A percentile compares a stretch with the other conserved stretches of the same genome.
Evolutionary conservation across 2,329 filamentous ascomycete genomes (phyloP).

Genomic region (Tolypocladium inflatum): DNA sequence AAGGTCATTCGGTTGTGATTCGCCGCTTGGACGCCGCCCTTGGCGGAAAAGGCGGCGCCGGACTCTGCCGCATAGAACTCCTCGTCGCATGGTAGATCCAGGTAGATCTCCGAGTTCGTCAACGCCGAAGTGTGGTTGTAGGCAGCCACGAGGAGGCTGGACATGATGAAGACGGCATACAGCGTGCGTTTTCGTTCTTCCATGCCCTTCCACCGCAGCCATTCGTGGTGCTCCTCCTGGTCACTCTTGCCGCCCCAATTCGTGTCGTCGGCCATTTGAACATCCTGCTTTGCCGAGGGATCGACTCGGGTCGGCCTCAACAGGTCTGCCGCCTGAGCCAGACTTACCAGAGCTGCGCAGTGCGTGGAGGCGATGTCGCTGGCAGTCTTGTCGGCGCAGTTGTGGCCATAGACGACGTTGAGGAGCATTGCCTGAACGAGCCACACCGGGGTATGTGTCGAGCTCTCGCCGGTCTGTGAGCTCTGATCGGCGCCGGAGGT

Average conservation of each 20-base stretch:
- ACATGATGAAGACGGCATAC: constrained; percentile 83
- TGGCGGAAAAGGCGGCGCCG: constrained; percentile 69
- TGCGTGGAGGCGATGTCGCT: constrained; percentile 90
- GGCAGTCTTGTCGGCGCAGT: constrained; percentile 82
- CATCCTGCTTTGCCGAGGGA: constrained; percentile 39
- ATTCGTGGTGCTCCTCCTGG: constrained; percentile 45
- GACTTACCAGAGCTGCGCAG: constrained; percentile 79
- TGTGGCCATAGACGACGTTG: constrained; percentile 92
- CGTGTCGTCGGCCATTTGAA: constrained; percentile 46
- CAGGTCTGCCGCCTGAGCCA: constrained; percentile 82
- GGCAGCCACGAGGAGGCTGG: constrained; percentile 80
- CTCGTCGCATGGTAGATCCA: constrained; percentile 89
- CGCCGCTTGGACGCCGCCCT: constrained; percentile 62
- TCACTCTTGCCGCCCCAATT: constrained; percentile 37
- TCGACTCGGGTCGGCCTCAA: constrained; percentile 35
- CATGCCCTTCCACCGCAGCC: constrained; percentile 78
- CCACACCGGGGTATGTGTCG: constrained; percentile 78
- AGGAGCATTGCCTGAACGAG: constrained; percentile 94
- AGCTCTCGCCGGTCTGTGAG: constrained; percentile 44
- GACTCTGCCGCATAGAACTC: constrained; percentile 80
- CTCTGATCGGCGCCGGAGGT: constrained; percentile 35
- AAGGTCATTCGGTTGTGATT: constrained; percentile 69
- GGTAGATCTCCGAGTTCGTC: constrained; percentile 84
- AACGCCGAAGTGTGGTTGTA: constrained; percentile 89
- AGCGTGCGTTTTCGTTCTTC: constrained; percentile 92